Base-by-base conservation (phyloP, 1,284 basidiomycete species). In the Ceratobasidium sp. region DNA sequence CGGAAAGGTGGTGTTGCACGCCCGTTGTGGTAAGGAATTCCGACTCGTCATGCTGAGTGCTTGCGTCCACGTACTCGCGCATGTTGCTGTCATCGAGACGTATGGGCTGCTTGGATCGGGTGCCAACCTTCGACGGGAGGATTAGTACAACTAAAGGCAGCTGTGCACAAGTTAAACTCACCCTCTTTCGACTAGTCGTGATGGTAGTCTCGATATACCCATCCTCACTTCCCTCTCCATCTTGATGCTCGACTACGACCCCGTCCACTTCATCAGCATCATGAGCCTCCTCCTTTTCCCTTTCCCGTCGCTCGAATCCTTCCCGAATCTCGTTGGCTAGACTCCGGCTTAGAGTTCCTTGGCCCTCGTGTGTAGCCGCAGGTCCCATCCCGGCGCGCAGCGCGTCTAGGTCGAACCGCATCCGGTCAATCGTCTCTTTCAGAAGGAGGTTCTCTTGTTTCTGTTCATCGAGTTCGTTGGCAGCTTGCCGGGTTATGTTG, bases 401-500 rank as follows among this genome's bases (percentile, higher is more conserved):
- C 83, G 96, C 95, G 80, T 97, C 95, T 87, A 97, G 90, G 80
- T 97, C 95, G 80, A 91, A 95, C 44, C 93, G 88, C 88, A 97
- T 90, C 44, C 95, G 89, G 82, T 97, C 95, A 80, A 97, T 97
- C 0, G 95, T 97, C 86, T 97, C 95, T 82, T 96, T 96, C 78
- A 97, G 87, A 82, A 94, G 85, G 79, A 96, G 82, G 81, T 97
- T 97, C 86, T 97, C 95, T 81, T 95, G 93, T 84, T 96, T 96
- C 85, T 97, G 95, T 79, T 92, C 92, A 76, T 96, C 94, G 46
- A 97, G 88, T 77, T 90, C 88, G 0, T 85, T 86, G 74, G 93
- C 90, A 0, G 92, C 90, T 78, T 90, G 88, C 62, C 92, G 89
- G 0, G 94, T 92, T 22, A 89, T 80, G 1, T 82, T 82, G 1